Conservation (phyloP, 805 yeast genomes). For the Candida peoriensis region DNA sequence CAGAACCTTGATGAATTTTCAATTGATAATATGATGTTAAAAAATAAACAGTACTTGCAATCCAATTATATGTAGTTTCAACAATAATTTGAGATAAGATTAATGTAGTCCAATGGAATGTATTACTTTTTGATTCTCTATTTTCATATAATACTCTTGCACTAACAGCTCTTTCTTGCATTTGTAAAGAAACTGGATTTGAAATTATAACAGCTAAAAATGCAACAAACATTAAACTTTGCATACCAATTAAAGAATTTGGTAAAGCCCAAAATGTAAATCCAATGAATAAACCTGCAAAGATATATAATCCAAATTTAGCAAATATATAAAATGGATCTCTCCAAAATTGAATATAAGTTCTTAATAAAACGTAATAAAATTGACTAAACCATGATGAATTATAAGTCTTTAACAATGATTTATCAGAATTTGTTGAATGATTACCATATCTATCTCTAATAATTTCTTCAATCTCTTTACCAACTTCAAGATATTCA, state of each 20-base stretch:
- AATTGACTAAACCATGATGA: slow-evolving; percentile 38
- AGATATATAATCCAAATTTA: slow-evolving; percentile 44
- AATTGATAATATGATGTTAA: slow-evolving; percentile 49
- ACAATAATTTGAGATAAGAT: slow-evolving; percentile 46
- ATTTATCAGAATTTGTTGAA: slow-evolving; percentile 27
- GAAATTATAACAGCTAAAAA: slow-evolving; percentile 55
- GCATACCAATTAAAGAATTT: slow-evolving; percentile 47
- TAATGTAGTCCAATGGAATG: slow-evolving; percentile 66
- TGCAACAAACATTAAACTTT: slow-evolving; percentile 52
- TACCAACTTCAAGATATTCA: slow-evolving; percentile 53
- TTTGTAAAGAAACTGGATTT: slow-evolving; percentile 43
- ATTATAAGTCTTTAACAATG: slow-evolving; percentile 33
- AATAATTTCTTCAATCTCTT: slow-evolving; percentile 63
- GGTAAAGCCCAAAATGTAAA: slow-evolving; percentile 63
- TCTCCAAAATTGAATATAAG: slow-evolving; percentile 47
- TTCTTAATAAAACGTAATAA: slow-evolving; percentile 34
- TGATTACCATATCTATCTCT: slow-evolving; percentile 41
- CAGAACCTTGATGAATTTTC: slow-evolving; percentile 36
- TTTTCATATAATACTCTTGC: slow-evolving; percentile 64
- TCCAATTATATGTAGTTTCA: slow-evolving; percentile 57
- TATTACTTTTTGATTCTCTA: slow-evolving; percentile 65
- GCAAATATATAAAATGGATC: slow-evolving; percentile 57
- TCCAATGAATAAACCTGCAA: slow-evolving; percentile 63
- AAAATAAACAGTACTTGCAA: slow-evolving; percentile 46
- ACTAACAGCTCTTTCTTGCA: slow-evolving; percentile 52